phyloP scores from a whole-genome alignment of 148 eudicot genomes.

The Pharnaceum exiguum region DNA sequence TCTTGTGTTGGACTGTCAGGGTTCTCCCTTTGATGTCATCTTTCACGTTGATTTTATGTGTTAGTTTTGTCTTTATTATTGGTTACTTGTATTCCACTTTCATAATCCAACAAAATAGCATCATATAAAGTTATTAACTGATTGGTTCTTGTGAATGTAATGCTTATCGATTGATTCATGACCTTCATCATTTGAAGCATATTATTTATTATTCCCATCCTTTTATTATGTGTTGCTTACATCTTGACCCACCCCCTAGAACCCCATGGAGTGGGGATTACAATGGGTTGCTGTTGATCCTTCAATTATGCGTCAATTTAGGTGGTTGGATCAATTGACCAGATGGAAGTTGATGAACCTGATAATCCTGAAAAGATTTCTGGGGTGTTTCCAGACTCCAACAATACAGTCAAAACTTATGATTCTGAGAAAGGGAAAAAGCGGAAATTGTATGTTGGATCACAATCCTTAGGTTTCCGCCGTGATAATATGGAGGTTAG shows the following conservation, averaged over 20 bases:
- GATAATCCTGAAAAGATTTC: constrained; percentile 61
- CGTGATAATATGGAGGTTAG: constrained; percentile 97
- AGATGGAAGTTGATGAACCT: constrained; percentile 79
- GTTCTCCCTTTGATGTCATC: neutral
- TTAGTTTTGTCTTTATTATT: neutral
- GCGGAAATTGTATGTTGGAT: constrained; percentile 85
- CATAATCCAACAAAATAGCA: no score
- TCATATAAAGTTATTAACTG: no score
- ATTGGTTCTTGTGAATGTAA: no score
- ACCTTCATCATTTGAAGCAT: no score
- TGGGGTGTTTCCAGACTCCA: constrained; percentile 58
- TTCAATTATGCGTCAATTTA: constrained; percentile 18
- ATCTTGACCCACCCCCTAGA: neutral
- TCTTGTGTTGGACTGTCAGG: neutral
- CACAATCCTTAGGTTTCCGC: constrained; percentile 80
- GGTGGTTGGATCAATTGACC: constrained; percentile 91
- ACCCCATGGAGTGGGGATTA: neutral
- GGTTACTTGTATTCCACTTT: no score
- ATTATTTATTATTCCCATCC: no score
- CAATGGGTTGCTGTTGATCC: neutral
- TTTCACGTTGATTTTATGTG: neutral
- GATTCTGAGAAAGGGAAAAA: constrained; percentile 63
- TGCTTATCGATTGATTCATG: no score
- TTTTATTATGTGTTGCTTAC: no score
- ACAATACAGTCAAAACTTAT: constrained; percentile 33